Base-by-base conservation (phyloP, 495 filamentous ascomycete species). In the Xylona heveae region DNA sequence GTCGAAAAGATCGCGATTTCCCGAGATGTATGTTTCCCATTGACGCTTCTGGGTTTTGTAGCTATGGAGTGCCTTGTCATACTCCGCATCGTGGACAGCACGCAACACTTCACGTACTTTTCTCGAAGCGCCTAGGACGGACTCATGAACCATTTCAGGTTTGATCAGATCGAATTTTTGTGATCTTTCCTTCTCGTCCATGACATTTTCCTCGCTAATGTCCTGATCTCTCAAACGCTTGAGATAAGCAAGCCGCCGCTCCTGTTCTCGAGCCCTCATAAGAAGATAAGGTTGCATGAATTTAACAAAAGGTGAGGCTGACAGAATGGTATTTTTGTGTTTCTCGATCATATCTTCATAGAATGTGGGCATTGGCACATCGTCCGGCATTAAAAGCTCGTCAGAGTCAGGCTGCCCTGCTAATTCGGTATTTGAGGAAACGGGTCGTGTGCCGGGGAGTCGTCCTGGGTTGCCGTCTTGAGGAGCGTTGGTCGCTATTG, bases 281-380 rank as follows among this genome's bases (percentile, higher is more conserved):
- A 99, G 62, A 8, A 94, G 63, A 52, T 94, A 91, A 1, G 90
- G 90, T 44, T 82, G 78, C 45, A 76, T 74, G 44, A 94, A 95
- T 49, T 78, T 84, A 26, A 95, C 90, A 42, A 91, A 95, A 3
- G 90, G 90, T 1, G 90, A 95, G 1, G 82, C 77, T 5, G 90
- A 95, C n/a, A 99, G 56, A 30, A 99, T 71, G 42, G 78, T 85
- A 2, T 83, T 93, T 39, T 83, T 60, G 45, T 90, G 78, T 43
- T 90, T 82, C 26, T 80, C 73, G 22, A 95, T 81, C 66, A 94
- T 81, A 46, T 94, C 78, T 41, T 79, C 74, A 48, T 94, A 94
- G 40, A 81, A 91, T 1, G 77, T 84, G 16, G 88, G 80, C 63
- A 82, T 78, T 1, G 84, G 82, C 24, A 85, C 60, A 50, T 85